Percentiles rank a stretch among this genome's conserved stretches.
phyloP scores from a whole-genome alignment of 371 early-diverging fungal species.

The Paraphysoderma sedebokerense region DNA sequence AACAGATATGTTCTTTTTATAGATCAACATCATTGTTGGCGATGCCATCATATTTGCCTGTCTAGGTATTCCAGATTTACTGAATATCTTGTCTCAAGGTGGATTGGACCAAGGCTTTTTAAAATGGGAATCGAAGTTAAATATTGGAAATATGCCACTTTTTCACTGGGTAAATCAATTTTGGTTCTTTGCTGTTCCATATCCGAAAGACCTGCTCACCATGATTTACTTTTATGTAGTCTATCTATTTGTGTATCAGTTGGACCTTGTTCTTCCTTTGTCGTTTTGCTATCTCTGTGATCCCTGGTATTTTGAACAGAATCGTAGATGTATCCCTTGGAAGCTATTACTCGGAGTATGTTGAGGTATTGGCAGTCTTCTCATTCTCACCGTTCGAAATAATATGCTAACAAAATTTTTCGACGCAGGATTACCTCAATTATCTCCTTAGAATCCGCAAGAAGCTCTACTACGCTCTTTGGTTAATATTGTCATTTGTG shows the following conservation, averaged over 20 bases:
- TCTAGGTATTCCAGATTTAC: neutral
- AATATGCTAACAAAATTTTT: too few relatives aligned
- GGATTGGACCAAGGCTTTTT: too few relatives aligned
- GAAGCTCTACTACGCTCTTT: neutral
- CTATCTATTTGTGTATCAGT: neutral
- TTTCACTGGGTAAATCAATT: neutral
- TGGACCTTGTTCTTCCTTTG: neutral
- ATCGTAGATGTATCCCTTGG: neutral
- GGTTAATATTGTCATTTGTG: constrained; percentile 1
- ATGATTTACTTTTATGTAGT: too few relatives aligned
- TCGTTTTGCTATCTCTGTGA: neutral
- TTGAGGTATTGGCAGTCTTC: too few relatives aligned
- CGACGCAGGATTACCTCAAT: constrained; percentile 3
- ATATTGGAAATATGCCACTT: constrained; percentile 2
- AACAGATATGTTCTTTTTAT: too few relatives aligned
- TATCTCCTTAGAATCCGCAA: neutral
- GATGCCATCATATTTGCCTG: neutral
- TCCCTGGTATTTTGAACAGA: neutral
- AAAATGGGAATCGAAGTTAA: neutral
- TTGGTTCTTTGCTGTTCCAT: too few relatives aligned
- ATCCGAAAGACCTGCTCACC: too few relatives aligned
- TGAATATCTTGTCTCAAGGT: too few relatives aligned
- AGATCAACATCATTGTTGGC: neutral
- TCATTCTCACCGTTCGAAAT: too few relatives aligned
- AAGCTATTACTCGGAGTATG: neutral